Evolutionary conservation across 2,329 filamentous ascomycete genomes (phyloP), one percentile per base, ranked within the genome.

Genomic region (Diplocarpon rosae): DNA sequence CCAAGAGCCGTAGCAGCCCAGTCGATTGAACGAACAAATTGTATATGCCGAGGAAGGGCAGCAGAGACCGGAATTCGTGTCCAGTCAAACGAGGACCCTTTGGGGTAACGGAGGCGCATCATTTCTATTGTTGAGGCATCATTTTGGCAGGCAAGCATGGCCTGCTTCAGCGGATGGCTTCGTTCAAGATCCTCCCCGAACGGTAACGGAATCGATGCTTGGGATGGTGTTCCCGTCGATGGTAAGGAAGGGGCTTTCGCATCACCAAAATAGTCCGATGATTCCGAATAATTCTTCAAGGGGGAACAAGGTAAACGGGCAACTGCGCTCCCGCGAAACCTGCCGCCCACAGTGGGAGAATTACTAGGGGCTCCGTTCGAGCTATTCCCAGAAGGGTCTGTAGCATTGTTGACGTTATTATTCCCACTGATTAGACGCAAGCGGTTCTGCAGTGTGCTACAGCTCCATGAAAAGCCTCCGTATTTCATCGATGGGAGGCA

Each of bases 1-100:
- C 86, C 85, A 1, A 92, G 67, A 3, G 79, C 67, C 1, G 85
- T 92, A 0, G 73, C 67, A 1, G 73, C 73, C 86, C 85, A 93
- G 59, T 89, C 80, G 30, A 81, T 62, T 32, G 75, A 78, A 31
- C 83, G 75, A 14, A 81, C 80, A 53, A 90, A 85, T 43, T 72
- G 75, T 37, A 90, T 82, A 58, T 92, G 85, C 8, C 70, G 65
- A 1, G 83, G 80, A 33, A 89, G 69, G 20, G 71, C 72, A 12
- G 78, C 67, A 4, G 75, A 75, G 11, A 81, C 41, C 1, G 81
- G 76, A 39, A 90, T 69, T 43, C 78, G 73, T 3, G 85, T 92
- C 86, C 86, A 92, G 62, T 93, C 86, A 58, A 89, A 90, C 28
- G 49, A 57, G n/a, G 53, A 45, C n/a, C 38, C 45, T 15, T 54